Evolutionary conservation across 2,329 filamentous ascomycete genomes (phyloP), one percentile per base, ranked within the genome.

Genomic region (Microsporum audouinii): DNA sequence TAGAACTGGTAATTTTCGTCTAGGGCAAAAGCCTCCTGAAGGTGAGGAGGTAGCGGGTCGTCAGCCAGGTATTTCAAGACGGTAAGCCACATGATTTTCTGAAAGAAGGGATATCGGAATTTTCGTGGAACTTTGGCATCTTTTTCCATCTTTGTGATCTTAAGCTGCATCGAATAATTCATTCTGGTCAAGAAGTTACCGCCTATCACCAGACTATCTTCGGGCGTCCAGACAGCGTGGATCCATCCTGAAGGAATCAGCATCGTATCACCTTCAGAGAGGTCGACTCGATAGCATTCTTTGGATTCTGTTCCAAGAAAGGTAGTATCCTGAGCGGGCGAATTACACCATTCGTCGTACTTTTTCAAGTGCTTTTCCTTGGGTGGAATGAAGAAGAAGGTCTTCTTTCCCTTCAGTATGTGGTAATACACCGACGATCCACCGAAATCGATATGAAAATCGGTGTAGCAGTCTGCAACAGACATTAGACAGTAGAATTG

Each of bases 401-500:
- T 85, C 71, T 88, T 88, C 67, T 80, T 84, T 61, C 85, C 85
- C 65, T 84, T 84, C 60, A 87, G 72, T 64, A 88, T 87, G 67
- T 87, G 85, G 65, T 88, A 88, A 68, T 84, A 88, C 4, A 88
- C 85, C 0, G 84, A 87, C 2, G 85, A 87, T 3, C 85, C 85
- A 39, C 84, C 85, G 71, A 88, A 88, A 68, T 88, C 85, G 68
- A 88, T 85, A 71, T 88, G 85, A 66, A 88, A 88, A 70, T 88
- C 85, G 23, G 85, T 88, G 65, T 86, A 88, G 71, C 84, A 86
- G 70, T 88, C 84, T 10, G 84, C 83, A 27, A 87, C 84, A 3
- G 85, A 87, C 85, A 88, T 88, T 39, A 88, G 73, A 68, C 83
- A 85, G 73, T 86, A 86, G 67, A 85, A 87, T 63, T 86, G 84